Evolutionary conservation across 2,329 filamentous ascomycete genomes (phyloP).

Genomic region (Pseudonectria foliicola): DNA sequence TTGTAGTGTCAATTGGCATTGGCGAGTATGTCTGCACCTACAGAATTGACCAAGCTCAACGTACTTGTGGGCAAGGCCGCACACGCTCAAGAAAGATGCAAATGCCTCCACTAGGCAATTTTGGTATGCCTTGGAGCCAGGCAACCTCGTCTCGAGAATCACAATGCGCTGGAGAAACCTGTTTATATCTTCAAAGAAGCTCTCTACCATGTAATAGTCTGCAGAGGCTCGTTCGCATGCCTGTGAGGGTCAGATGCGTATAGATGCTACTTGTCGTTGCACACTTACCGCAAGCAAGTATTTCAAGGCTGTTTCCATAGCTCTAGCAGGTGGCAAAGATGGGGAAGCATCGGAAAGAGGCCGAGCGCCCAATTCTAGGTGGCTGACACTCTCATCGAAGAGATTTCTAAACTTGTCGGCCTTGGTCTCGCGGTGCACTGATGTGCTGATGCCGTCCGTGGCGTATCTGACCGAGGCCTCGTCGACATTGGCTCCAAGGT

Average conservation of each 20-base stretch:
- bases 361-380: constrained; percentile 22
- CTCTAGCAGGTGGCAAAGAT: constrained; percentile 26
- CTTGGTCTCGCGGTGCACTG: constrained; percentile 27
- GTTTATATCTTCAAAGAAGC: constrained; percentile 32
- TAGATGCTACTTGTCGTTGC: neutral
- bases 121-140: constrained; percentile 23
- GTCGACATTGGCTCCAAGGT: constrained; percentile 23
- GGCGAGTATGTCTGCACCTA: constrained; percentile 1
- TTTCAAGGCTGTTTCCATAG: constrained; percentile 27
- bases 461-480: constrained; percentile 20
- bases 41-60: constrained; percentile 27
- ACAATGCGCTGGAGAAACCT: constrained; percentile 29
- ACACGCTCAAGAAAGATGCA: constrained; percentile 25
- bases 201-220: constrained; percentile 32
- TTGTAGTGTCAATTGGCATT: neutral
- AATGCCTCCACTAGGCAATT: constrained; percentile 32
- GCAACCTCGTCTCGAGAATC: constrained; percentile 26
- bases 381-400: constrained; percentile 23
- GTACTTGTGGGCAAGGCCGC: constrained; percentile 27
- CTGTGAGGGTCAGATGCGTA: constrained; percentile 4
- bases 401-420: constrained; percentile 25
- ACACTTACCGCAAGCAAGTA: constrained; percentile 22
- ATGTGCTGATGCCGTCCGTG: constrained; percentile 23
- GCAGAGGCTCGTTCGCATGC: constrained; percentile 25
- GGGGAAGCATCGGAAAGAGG: constrained; percentile 25